A percentile compares a stretch with the other conserved stretches of the same genome.
Evolutionary conservation across 257 asterid species (phyloP).

Genomic region (Plantago major): DNA sequence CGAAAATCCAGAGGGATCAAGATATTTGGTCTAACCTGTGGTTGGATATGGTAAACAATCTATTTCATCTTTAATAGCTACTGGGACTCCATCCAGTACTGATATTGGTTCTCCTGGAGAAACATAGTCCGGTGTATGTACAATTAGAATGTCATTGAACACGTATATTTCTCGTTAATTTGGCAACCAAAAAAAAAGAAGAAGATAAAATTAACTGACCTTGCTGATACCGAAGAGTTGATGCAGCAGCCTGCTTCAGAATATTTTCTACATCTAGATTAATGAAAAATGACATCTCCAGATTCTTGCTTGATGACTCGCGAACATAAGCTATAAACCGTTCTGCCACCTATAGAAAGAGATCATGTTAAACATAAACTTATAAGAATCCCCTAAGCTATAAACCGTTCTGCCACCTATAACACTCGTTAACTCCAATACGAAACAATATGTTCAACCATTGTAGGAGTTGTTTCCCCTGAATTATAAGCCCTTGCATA

Average conservation of each 20-base stretch:
- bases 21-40: slow-evolving; percentile 41
- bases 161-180: not conserved
- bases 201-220: slow-evolving; percentile 26
- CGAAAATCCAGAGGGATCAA: not conserved
- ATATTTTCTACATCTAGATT: slow-evolving; percentile 46
- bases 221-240: slow-evolving; percentile 57
- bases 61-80: slow-evolving; percentile 84
- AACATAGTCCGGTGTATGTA: not conserved
- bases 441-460: slow-evolving; percentile 29
- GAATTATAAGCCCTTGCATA: slow-evolving; percentile 60
- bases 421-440: not conserved
- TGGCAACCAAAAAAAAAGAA: too few relatives aligned
- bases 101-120: slow-evolving; percentile 63
- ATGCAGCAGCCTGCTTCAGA: slow-evolving; percentile 62
- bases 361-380: not conserved
- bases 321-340: slow-evolving; percentile 41
- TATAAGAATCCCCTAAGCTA: not conserved
- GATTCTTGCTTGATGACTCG: slow-evolving; percentile 41
- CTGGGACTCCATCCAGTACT: slow-evolving; percentile 76
- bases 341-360: slow-evolving; percentile 49
- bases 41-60: slow-evolving; percentile 93
- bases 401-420: not conserved
- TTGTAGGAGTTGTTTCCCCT: slow-evolving; percentile 47
- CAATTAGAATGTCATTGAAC: not conserved
- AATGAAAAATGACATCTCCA: slow-evolving; percentile 75